These are phyloP conservation scores for Leishmania arabica DNA, from an alignment of 208 protist species.

Conservation along the genomic window DNA sequence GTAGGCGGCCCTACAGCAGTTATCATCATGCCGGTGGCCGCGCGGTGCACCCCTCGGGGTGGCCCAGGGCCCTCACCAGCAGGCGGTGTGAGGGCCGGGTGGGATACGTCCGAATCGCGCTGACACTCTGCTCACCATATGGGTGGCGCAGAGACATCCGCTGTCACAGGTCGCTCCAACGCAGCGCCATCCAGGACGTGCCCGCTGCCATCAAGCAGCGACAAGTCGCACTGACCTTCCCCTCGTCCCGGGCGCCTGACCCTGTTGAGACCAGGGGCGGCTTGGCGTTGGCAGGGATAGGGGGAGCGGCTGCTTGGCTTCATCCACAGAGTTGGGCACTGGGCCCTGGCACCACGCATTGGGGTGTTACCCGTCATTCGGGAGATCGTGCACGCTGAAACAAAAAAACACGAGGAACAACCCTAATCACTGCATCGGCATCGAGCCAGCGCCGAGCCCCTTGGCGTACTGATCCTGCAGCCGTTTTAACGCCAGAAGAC, in stretches of 20 bases:
- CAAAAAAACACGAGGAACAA: not conserved
- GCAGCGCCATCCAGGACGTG: not conserved
- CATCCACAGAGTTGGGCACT: too few relatives aligned
- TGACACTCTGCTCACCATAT: not conserved
- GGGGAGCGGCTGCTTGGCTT: not conserved
- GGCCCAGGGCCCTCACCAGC: not conserved
- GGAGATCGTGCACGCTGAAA: not conserved
- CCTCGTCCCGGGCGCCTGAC: not conserved
- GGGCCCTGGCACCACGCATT: not conserved
- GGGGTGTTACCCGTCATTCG: not conserved
- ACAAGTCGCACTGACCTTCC: not conserved
- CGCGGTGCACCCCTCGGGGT: not conserved
- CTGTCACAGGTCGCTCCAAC: not conserved
- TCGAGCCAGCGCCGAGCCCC: slow-evolving; percentile 45
- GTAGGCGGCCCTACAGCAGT: too few relatives aligned
- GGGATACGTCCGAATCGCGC: too few relatives aligned
- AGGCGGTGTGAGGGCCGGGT: too few relatives aligned
- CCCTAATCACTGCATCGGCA: slow-evolving; percentile 32
- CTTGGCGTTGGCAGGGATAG: not conserved
- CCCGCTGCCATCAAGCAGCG: not conserved
- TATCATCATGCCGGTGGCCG: too few relatives aligned
- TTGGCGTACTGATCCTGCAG: slow-evolving; percentile 79
- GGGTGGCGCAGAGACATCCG: not conserved
- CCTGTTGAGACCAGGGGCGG: not conserved
- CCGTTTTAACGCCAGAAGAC: slow-evolving; percentile 72